Conservation (phyloP, 331 rosid species). For the Telfairia occidentalis region DNA sequence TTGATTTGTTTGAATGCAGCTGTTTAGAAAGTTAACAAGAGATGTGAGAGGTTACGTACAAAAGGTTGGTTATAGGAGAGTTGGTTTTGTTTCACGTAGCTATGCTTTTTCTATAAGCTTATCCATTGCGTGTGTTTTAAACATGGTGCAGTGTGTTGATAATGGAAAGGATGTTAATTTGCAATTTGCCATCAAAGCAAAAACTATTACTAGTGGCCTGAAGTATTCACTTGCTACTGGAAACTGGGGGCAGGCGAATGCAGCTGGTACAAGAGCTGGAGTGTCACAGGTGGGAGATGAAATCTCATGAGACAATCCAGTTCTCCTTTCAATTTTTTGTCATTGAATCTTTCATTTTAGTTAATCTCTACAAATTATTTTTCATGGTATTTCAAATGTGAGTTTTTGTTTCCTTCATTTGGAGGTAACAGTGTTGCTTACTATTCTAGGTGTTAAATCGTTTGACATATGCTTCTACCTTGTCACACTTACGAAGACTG, state of each 20-base stretch:
- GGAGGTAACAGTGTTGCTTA: neutral
- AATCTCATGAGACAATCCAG: neutral
- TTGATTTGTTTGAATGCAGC: slow-evolving; percentile 35
- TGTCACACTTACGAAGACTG: slow-evolving; percentile 86
- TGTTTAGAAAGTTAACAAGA: slow-evolving; percentile 91
- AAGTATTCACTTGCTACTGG: slow-evolving; percentile 99
- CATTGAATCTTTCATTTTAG: neutral
- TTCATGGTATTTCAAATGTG: neutral
- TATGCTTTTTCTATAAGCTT: slow-evolving; percentile 13
- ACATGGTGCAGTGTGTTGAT: slow-evolving; percentile 75
- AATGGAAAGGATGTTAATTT: slow-evolving; percentile 95
- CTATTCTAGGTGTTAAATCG: slow-evolving; percentile 78
- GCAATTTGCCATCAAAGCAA: slow-evolving; percentile 98
- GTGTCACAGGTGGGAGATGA: slow-evolving; percentile 69
- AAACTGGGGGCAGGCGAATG: slow-evolving; percentile 99
- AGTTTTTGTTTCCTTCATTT: neutral
- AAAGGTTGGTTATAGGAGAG: slow-evolving; percentile 44
- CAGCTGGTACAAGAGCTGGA: slow-evolving; percentile 99
- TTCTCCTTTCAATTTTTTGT: neutral
- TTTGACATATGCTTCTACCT: slow-evolving; percentile 87
- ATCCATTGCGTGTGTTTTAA: slow-evolving; percentile 12
- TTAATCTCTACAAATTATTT: neutral
- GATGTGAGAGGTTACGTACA: slow-evolving; percentile 92
- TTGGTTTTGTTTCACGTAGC: slow-evolving; percentile 6
- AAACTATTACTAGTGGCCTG: slow-evolving; percentile 96